A percentile compares a stretch with the other conserved stretches of the same genome.
Conservation (phyloP, 2,329 filamentous ascomycete genomes). For the Bimuria novae-zelandiae region DNA sequence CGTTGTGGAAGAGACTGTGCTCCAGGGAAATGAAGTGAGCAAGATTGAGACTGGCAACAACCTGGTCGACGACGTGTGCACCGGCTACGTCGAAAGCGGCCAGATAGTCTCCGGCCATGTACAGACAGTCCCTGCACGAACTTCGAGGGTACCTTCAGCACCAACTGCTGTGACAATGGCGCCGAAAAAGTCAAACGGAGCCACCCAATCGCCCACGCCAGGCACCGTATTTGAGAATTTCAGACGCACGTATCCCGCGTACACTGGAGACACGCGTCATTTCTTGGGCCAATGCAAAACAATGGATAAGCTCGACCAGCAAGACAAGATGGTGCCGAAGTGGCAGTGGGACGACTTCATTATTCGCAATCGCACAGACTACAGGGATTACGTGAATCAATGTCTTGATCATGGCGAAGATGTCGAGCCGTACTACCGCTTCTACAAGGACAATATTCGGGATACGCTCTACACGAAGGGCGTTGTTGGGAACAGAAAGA, state of each 20-base stretch:
- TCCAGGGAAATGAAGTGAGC: neutral
- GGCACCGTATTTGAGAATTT: constrained; percentile 32
- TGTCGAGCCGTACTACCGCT: constrained; percentile 34
- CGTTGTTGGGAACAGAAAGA: constrained; percentile 24
- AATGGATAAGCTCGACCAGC: constrained; percentile 32
- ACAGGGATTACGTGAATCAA: constrained; percentile 26
- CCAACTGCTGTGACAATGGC: neutral
- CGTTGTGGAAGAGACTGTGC: too few species aligned
- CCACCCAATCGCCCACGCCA: neutral
- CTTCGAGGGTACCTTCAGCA: neutral
- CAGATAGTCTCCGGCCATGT: neutral
- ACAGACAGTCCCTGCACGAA: neutral
- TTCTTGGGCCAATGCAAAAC: constrained; percentile 38
- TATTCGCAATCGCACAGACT: constrained; percentile 42
- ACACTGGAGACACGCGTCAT: constrained; percentile 36
- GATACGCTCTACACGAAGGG: constrained; percentile 32
- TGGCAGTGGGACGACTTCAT: constrained; percentile 49
- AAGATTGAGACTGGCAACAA: neutral
- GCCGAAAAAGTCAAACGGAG: neutral
- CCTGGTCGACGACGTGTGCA: neutral
- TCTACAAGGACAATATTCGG: constrained; percentile 41
- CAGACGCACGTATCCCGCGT: constrained; percentile 42
- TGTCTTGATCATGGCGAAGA: constrained; percentile 32
- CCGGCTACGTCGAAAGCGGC: neutral
- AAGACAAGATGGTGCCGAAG: constrained; percentile 42